Base-by-base conservation (phyloP, 2,329 filamentous ascomycete species). In the Botrytis fragariae region DNA sequence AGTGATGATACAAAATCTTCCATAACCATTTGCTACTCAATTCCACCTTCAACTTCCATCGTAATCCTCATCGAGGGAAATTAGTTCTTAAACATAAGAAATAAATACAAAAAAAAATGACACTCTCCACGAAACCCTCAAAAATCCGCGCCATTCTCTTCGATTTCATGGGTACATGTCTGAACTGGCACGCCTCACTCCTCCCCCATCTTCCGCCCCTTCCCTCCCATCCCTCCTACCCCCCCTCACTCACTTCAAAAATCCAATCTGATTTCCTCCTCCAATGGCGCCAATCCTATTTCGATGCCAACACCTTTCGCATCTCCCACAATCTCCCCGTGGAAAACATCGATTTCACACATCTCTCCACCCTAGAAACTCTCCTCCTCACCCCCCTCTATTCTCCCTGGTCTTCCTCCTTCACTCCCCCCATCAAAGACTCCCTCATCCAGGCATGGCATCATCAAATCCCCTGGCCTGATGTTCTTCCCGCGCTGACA, bases 61-160 rank as follows among this genome's bases (percentile, higher is more conserved):
- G 1, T 51, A 12, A 14, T 3, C 48, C 1, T n/a, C 48, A n/a
- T n/a, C 10, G 6, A 51, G 22, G 1, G 5, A 7, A 51, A 14
- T 14, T 6, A 51, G 2, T n/a, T 16, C 5, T 7, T 3, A 25
- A 54, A 16, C 48, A 12, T 25, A 48, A 25, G 9, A 48, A 5
- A 48, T 20, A 48, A 0, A 25, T 3, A 7, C 9, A 22, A 0
- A 10, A 25, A 48, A n/a, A 7, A n/a, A n/a, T n/a, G 48, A n/a
- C 25, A 16, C 0, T 0, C 25, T n/a, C 48, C 48, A 14, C 25
- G 25, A 3, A 14, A 10, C 20, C 45, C 22, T 1, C 22, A 0
- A 10, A 51, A 5, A 51, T 25, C 45, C 45, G 45, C 45, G 45
- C 45, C 10, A 51, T 51, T 10, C 45, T 51, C 9, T 51, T 51